Evolutionary conservation across 345 rosid genomes (phyloP).

Genomic region (Citrus trifoliata): DNA sequence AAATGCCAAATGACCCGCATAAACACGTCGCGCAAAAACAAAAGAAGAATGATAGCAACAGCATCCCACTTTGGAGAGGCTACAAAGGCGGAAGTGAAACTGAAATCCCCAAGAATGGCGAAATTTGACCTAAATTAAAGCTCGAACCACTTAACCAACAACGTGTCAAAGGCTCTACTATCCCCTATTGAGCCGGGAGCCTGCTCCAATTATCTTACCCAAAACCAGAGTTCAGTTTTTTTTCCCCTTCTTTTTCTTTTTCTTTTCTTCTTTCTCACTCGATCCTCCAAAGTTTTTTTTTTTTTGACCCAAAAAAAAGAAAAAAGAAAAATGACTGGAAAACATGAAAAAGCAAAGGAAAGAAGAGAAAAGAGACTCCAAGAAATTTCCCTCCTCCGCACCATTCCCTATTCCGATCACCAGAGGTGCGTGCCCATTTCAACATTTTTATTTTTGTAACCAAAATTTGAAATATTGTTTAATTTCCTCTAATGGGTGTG

Average conservation of each 20-base stretch:
- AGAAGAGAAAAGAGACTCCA: slow-evolving; percentile 76
- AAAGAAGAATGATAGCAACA: neutral
- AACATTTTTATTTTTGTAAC: neutral
- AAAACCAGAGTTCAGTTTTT: neutral
- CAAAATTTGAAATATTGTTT: neutral
- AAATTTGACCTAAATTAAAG: slow-evolving; percentile 22
- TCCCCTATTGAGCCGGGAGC: neutral
- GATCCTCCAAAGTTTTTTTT: neutral
- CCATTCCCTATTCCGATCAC: slow-evolving; percentile 92
- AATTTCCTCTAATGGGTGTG: neutral
- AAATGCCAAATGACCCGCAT: no score
- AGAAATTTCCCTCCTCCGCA: slow-evolving; percentile 79
- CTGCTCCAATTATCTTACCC: slow-evolving; percentile 1
- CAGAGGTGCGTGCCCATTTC: slow-evolving; percentile 48
- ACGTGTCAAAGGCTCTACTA: slow-evolving; percentile 1
- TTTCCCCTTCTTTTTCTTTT: neutral
- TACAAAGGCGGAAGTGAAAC: neutral
- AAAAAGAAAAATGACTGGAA: slow-evolving; percentile 40
- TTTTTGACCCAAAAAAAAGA: neutral
- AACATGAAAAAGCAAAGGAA: slow-evolving; percentile 58
- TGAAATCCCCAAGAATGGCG: neutral
- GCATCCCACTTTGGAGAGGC: neutral
- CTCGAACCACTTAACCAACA: slow-evolving; percentile 12
- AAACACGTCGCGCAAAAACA: neutral
- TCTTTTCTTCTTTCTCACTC: neutral